phyloP scores from a whole-genome alignment of 139 green algal genomes.

The Ettlia oleoabundans region DNA sequence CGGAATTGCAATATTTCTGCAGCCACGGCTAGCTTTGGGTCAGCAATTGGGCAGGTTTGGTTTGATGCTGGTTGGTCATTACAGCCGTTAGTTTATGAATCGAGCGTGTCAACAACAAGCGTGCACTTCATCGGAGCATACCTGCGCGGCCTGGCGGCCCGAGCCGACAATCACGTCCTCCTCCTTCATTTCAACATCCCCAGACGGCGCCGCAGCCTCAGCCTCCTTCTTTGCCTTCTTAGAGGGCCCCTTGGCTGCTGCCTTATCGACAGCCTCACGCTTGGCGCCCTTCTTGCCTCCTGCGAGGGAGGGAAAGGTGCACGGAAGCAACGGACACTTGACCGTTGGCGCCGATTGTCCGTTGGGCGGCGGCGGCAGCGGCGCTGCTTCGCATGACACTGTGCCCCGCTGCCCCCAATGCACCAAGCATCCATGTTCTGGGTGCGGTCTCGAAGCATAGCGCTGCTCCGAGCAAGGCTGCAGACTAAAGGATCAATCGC shows the following conservation, averaged over 20 bases:
- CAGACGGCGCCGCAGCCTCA: not conserved
- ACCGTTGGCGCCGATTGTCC: not conserved
- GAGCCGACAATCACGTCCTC: conserved; percentile 45
- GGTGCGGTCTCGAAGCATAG: no score
- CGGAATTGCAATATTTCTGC: no score
- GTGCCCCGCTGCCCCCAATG: not conserved
- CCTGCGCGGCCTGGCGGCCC: conserved; percentile 56
- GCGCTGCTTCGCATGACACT: not conserved
- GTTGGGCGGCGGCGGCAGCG: not conserved
- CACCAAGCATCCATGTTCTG: not conserved
- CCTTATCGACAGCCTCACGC: conserved; percentile 31
- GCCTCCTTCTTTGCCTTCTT: conserved; percentile 40
- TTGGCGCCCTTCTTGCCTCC: conserved; percentile 31
- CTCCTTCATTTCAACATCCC: conserved; percentile 25
- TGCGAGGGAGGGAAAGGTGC: not conserved
- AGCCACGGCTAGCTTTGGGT: not conserved
- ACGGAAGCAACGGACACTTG: not conserved
- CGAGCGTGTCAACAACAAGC: no score
- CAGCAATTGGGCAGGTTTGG: no score
- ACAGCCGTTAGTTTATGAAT: no score
- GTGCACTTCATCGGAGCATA: not conserved
- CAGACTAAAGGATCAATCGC: no score
- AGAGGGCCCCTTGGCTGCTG: conserved; percentile 16
- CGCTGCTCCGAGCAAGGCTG: not conserved
- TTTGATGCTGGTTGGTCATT: no score